phyloP scores from a whole-genome alignment of 192 early-diverging fungal genomes.

The Linderina pennispora region DNA sequence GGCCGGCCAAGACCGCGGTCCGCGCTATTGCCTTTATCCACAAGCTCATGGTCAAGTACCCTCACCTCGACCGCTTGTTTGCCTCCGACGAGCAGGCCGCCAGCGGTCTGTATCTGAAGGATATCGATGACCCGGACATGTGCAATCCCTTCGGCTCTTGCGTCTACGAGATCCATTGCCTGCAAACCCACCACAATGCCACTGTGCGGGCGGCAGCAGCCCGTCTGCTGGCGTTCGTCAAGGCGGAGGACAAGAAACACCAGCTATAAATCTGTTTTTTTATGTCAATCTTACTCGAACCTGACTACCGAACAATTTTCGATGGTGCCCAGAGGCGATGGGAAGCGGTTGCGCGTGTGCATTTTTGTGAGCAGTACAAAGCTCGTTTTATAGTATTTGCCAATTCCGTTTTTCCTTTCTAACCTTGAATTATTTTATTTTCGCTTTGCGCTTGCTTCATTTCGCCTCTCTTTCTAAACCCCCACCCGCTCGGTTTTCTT shows the following conservation, averaged over 20 bases:
- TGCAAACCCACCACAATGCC: slow-evolving; percentile 43
- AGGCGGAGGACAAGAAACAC: slow-evolving; percentile 37
- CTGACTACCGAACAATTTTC: too few species aligned
- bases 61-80: slow-evolving; percentile 55
- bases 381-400: too few species aligned
- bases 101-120: slow-evolving; percentile 74
- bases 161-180: slow-evolving; percentile 78
- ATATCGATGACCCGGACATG: slow-evolving; percentile 87
- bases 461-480: too few species aligned
- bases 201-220: slow-evolving; percentile 28
- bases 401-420: too few species aligned
- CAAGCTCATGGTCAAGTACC: slow-evolving; percentile 50
- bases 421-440: too few species aligned
- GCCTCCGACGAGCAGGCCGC: slow-evolving; percentile 61
- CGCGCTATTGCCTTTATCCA: slow-evolving; percentile 56
- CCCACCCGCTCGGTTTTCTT: too few species aligned
- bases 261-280: slow-evolving; percentile 11
- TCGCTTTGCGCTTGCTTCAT: too few species aligned
- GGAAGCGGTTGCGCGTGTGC: too few species aligned
- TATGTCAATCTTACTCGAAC: not conserved
- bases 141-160: slow-evolving; percentile 93
- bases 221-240: slow-evolving; percentile 30
- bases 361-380: too few species aligned
- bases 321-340: too few species aligned
- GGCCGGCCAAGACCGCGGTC: slow-evolving; percentile 67